A percentile compares a stretch with the other conserved stretches of the same genome.
phyloP scores from a whole-genome alignment of 2,329 filamentous ascomycete genomes.

The Xylariaceae sp. region DNA sequence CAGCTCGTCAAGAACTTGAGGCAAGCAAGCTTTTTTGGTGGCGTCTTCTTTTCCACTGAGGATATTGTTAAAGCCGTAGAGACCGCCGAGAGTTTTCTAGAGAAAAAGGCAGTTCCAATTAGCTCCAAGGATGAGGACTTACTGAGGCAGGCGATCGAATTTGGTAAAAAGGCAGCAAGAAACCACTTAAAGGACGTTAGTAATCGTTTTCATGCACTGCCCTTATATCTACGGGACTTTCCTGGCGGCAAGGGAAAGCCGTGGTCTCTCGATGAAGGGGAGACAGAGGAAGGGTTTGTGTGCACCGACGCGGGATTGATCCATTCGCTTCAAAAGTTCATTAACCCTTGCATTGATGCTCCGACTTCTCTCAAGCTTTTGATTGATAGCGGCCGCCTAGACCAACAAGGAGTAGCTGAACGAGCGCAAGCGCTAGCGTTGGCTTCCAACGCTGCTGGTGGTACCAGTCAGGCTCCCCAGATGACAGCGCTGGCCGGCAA shows the following conservation, averaged over 20 bases:
- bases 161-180: conserved; percentile 63
- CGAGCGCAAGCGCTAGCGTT: conserved; percentile 41
- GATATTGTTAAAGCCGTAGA: conserved; percentile 70
- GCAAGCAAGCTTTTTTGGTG: conserved; percentile 84
- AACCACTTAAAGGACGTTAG: conserved; percentile 71
- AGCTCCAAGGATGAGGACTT: conserved; percentile 63
- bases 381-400: conserved; percentile 53
- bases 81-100: conserved; percentile 71
- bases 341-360: conserved; percentile 53
- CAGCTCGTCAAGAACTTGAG: conserved; percentile 78
- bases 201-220: conserved; percentile 76
- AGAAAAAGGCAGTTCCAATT: conserved; percentile 64
- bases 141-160: conserved; percentile 68
- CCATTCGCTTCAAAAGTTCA: conserved; percentile 56
- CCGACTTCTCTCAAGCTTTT: conserved; percentile 53
- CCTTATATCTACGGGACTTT: conserved; percentile 72
- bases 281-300: conserved; percentile 52
- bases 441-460: conserved; percentile 28
- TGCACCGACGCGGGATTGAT: conserved; percentile 59
- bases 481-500: conserved; percentile 36
- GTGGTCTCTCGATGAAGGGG: conserved; percentile 69
- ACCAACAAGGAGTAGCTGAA: conserved; percentile 46
- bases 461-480: conserved; percentile 23
- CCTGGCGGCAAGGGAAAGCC: conserved; percentile 62
- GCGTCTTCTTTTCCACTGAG: conserved; percentile 71